phyloP scores from a whole-genome alignment of 441 rosid species.

The Pelargonium australe region DNA sequence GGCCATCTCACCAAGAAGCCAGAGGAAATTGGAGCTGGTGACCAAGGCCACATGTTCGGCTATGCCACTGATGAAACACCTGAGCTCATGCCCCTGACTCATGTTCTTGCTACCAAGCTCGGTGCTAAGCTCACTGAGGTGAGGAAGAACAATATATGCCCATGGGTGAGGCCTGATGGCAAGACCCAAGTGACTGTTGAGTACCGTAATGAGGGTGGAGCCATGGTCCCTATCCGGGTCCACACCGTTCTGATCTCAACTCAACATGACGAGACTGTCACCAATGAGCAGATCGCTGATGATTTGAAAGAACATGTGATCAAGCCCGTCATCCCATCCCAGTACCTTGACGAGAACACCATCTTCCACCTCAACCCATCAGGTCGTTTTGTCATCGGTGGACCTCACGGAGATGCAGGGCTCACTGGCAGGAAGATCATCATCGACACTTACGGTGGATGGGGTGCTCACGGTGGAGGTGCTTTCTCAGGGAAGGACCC shows the following conservation, averaged over 20 bases:
- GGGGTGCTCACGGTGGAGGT: constrained; percentile 26
- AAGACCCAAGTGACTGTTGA: constrained; percentile 80
- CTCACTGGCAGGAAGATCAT: constrained; percentile 75
- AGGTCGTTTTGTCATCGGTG: constrained; percentile 76
- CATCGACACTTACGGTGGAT: constrained; percentile 34
- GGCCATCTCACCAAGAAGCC: constrained; percentile 71
- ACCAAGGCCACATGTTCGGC: constrained; percentile 35
- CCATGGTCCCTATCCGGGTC: constrained; percentile 62
- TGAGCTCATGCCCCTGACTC: constrained; percentile 72
- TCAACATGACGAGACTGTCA: constrained; percentile 71
- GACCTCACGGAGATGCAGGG: constrained; percentile 84
- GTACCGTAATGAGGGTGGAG: constrained; percentile 59
- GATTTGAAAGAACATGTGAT: constrained; percentile 48
- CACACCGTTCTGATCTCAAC: constrained; percentile 77
- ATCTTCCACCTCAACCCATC: constrained; percentile 80
- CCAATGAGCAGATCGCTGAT: constrained; percentile 59
- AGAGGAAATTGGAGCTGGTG: constrained; percentile 86
- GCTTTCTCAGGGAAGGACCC: constrained; percentile 55
- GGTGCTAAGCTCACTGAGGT: constrained; percentile 83
- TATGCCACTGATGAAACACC: constrained; percentile 66
- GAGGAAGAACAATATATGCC: constrained; percentile 66
- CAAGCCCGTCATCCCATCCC: constrained; percentile 58
- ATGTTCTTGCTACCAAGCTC: constrained; percentile 67
- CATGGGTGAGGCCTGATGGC: constrained; percentile 77
- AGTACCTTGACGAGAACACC: constrained; percentile 66